Percentiles rank a stretch among this genome's conserved stretches.
Evolutionary conservation across 2,329 filamentous ascomycete species (phyloP).

Genomic region (Claviceps maximensis): DNA sequence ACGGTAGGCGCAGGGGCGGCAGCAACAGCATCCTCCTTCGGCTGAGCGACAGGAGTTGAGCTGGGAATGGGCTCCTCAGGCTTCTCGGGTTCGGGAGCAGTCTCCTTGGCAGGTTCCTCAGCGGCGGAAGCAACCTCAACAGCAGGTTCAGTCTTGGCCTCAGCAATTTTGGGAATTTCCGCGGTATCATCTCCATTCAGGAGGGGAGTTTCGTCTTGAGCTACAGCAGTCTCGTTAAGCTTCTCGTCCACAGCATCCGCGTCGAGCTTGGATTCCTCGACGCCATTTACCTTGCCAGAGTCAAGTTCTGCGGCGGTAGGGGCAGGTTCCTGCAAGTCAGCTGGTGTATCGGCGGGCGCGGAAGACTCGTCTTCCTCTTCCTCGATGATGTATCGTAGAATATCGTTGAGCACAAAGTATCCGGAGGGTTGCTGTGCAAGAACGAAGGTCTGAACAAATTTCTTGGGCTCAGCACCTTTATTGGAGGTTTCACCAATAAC

Average conservation of each 20-base stretch:
- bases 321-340: constrained; percentile 14
- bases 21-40: constrained; percentile 37
- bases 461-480: constrained; percentile 79
- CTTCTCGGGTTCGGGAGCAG: constrained; percentile 46
- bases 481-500: constrained; percentile 97
- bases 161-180: constrained; percentile 22
- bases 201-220: not conserved
- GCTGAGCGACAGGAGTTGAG: constrained; percentile 36
- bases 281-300: constrained; percentile 36
- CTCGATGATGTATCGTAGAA: constrained; percentile 85
- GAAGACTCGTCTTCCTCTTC: constrained; percentile 57
- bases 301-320: constrained; percentile 19
- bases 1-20: constrained; percentile 10
- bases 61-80: constrained; percentile 48
- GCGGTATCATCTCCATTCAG: constrained; percentile 9
- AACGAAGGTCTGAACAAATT: constrained; percentile 96
- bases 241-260: constrained; percentile 23
- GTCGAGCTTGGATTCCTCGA: constrained; percentile 21
- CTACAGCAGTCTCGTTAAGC: constrained; percentile 20
- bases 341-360: constrained; percentile 20
- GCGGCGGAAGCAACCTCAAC: constrained; percentile 28
- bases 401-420: constrained; percentile 97
- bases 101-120: constrained; percentile 41
- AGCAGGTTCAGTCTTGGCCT: constrained; percentile 11
- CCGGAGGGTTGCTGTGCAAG: constrained; percentile 91